Base-by-base conservation (phyloP, 2,329 filamentous ascomycete species). In the Xylaria arbuscula region DNA sequence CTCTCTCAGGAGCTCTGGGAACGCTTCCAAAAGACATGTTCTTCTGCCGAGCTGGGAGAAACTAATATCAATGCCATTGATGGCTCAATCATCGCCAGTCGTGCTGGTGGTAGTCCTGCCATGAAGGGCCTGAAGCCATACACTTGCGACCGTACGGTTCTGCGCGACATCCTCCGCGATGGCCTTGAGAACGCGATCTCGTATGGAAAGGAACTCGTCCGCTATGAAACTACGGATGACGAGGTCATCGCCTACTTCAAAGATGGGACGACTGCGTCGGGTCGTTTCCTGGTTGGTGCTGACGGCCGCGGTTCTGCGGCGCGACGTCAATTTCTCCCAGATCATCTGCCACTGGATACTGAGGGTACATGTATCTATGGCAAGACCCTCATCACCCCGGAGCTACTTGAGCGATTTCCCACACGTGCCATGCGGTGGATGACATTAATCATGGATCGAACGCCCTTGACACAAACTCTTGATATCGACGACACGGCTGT, bases 331-430 rank as follows among this genome's bases (percentile, higher is more conserved):
- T 70, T 78, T 19, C 66, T 82, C 2, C 82, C 82, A 0, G 60
- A 76, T 0, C 75, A 77, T 42, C 67, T 73, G 22, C 66, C 76
- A 4, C 57, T 83, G 4, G 82, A 84, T 67, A 81, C 81, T 0
- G 75, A 77, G 9, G 76, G 77, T 17, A 73, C 79, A 11, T 77
- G 78, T 32, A 75, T 83, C 11, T 84, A 80, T 60, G 81, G 81
- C 22, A 82, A 81, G 68, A 82, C 81, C 1, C 73, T 75, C 2
- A 45, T 81, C 28, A 79, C 73, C 2, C 50, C 63, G 1, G 75
- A 78, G 40, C 64, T 79, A 11, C 24, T 65, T 3, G 54, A 59
- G 13, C 56, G 62, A 0, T 72, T 77, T 28, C 67, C 69, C 2
- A 8, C 62, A 13, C 36, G 38, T 17, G 50, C 51, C 2, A 55